phyloP scores from a whole-genome alignment of 257 asterid genomes.

The Fraxinus quadrangulata region DNA sequence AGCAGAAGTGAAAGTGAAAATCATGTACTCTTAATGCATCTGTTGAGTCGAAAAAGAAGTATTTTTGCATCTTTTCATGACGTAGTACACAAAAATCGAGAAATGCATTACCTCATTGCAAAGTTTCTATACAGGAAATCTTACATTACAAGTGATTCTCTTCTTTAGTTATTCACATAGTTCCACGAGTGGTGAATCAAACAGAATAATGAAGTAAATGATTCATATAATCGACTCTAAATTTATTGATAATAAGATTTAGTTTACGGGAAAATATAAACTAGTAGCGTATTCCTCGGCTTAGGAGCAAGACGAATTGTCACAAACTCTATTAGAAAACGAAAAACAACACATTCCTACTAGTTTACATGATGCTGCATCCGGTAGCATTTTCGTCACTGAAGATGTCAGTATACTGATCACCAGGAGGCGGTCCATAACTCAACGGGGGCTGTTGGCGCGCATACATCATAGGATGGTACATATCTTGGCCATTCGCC shows the following conservation, averaged over 20 bases:
- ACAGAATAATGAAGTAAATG: neutral
- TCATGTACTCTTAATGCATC: neutral
- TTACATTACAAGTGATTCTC: neutral
- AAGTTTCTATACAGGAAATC: slow-evolving; percentile 1
- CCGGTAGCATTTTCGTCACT: slow-evolving; percentile 81
- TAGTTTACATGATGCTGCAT: slow-evolving; percentile 66
- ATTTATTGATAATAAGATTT: neutral
- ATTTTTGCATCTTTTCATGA: neutral
- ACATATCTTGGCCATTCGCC: slow-evolving; percentile 45
- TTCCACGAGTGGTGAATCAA: neutral
- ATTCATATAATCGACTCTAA: neutral
- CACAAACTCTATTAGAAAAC: neutral
- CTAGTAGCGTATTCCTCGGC: neutral
- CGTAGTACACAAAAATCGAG: neutral
- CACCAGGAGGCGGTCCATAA: slow-evolving; percentile 54
- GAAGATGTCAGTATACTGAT: slow-evolving; percentile 56
- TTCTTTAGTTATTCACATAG: neutral
- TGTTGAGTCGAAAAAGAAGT: neutral
- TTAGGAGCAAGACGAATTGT: neutral
- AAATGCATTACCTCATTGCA: neutral
- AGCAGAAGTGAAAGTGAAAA: too few relatives aligned
- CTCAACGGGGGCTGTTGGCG: slow-evolving; percentile 43
- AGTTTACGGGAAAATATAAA: neutral
- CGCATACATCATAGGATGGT: slow-evolving; percentile 49
- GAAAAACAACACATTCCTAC: slow-evolving; percentile 14